Base-by-base conservation (phyloP, 371 early-diverging fungal species). In the Agmasoma carcini region DNA sequence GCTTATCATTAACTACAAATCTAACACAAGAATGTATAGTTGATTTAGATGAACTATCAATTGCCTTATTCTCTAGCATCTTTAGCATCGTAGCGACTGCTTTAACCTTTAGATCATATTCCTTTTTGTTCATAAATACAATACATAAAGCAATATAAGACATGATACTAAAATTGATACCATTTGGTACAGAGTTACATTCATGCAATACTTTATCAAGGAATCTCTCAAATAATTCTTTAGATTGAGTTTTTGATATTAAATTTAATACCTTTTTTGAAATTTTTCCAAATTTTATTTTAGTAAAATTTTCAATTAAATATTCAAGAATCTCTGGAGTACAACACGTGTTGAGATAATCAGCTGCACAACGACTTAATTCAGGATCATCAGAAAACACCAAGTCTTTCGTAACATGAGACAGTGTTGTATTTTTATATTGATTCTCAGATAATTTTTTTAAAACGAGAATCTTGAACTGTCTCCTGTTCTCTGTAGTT, bases 241-340 rank as follows among this genome's bases (percentile, higher is more conserved):
- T 43, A 59, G 80, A 70, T 47, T 85, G 81, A 69, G 88, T 88
- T 76, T 88, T 90, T 49, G 88, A 87, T 58, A 96, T 78, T 61
- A 93, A 86, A 86, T 90, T 88, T 52, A 96, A 80, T 14, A 88
- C 90, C 29, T 88, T 87, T 56, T 95, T 83, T 72, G 90, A 81
- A 4, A 91, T 91, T 70, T 89, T 82, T 60, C 90, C 87, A 2
- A 85, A 83, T 71, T 85, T 87, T 77, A 94, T 83, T 41, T 87
- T 33, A 9, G 27, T 39, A 22, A 72, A 38, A 33, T 15, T 27
- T 3, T 53, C 26, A n/a, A 69, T 33, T 2, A 68, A 25, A 19
- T 20, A 2, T 14, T 49, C 26, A 31, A 70, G 0, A 38, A 55
- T 25, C 0, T 26, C 5, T 9, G 1, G 0, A 48, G 36, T 29